phyloP scores from a whole-genome alignment of 371 early-diverging fungal genomes.

The Coemansia sp. region DNA sequence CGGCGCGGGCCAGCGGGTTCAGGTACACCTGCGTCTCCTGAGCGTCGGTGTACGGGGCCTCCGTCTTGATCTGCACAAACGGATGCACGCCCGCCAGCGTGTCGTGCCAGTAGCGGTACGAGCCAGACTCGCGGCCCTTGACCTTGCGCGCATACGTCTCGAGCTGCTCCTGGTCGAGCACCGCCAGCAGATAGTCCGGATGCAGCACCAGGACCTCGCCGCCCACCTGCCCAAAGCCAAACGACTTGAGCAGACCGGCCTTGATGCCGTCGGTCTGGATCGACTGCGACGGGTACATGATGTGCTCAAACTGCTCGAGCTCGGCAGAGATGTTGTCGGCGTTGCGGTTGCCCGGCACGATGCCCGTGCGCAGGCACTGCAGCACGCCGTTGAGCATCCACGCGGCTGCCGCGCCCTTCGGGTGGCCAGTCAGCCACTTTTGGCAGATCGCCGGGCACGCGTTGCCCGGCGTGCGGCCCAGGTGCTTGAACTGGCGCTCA shows the following conservation, averaged over 20 bases:
- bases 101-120: conserved; percentile 94
- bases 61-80: conserved; percentile 87
- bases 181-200: conserved; percentile 86
- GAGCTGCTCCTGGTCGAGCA: conserved; percentile 73
- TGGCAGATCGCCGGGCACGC: conserved; percentile 87
- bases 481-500: conserved; percentile 86
- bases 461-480: conserved; percentile 91
- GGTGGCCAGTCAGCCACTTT: conserved; percentile 95
- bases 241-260: conserved; percentile 93
- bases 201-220: conserved; percentile 91
- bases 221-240: conserved; percentile 97
- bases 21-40: conserved; percentile 86
- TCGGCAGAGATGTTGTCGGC: conserved; percentile 89
- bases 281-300: conserved; percentile 84
- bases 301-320: conserved; percentile 79
- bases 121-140: conserved; percentile 71
- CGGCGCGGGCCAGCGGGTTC: conserved; percentile 87
- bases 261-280: conserved; percentile 93
- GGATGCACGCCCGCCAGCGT: conserved; percentile 81
- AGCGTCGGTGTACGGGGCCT: conserved; percentile 86
- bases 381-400: conserved; percentile 97
- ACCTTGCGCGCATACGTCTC: conserved; percentile 70
- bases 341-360: conserved; percentile 95
- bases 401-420: conserved; percentile 97
- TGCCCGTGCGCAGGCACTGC: conserved; percentile 84